Evolutionary conservation across 78 protist species (phyloP).

Genomic region (Tieghemostelium lacteum): DNA sequence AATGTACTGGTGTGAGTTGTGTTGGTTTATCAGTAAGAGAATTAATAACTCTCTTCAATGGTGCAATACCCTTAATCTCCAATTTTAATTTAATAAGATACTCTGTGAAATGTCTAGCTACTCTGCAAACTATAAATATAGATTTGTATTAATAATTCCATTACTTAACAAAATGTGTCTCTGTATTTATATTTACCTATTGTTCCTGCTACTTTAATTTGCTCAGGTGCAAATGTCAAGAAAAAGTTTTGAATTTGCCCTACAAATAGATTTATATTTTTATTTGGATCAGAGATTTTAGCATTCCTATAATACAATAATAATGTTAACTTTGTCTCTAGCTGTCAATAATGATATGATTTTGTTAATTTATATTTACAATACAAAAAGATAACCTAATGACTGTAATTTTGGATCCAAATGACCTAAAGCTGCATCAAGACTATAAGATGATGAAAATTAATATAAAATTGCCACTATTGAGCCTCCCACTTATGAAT

Average conservation of each 20-base stretch:
- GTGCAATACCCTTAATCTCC: constrained; percentile 41
- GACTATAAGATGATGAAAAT: background rate
- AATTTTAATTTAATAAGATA: background rate
- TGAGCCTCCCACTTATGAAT: background rate
- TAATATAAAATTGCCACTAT: background rate
- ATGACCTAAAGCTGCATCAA: constrained; percentile 33
- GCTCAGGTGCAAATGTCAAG: background rate
- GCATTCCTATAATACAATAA: constrained; percentile 19
- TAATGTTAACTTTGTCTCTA: background rate
- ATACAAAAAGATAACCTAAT: constrained; percentile 61
- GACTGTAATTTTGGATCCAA: constrained; percentile 56
- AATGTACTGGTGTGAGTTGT: constrained; percentile 60
- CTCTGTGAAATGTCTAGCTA: constrained; percentile 52
- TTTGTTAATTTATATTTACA: constrained; percentile 25
- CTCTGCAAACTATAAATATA: constrained; percentile 11
- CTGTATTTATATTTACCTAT: constrained; percentile 14
- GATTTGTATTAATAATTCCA: background rate
- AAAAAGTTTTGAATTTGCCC: constrained; percentile 17
- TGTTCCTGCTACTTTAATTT: constrained; percentile 24
- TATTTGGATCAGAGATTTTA: constrained; percentile 9
- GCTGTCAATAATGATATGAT: background rate
- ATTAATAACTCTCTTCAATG: constrained; percentile 23
- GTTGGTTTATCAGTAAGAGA: constrained; percentile 7
- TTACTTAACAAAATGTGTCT: no score
- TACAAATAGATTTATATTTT: constrained; percentile 5